Evolutionary conservation across 306 rosid genomes (phyloP).

Genomic region (Canavalia ensiformis): DNA sequence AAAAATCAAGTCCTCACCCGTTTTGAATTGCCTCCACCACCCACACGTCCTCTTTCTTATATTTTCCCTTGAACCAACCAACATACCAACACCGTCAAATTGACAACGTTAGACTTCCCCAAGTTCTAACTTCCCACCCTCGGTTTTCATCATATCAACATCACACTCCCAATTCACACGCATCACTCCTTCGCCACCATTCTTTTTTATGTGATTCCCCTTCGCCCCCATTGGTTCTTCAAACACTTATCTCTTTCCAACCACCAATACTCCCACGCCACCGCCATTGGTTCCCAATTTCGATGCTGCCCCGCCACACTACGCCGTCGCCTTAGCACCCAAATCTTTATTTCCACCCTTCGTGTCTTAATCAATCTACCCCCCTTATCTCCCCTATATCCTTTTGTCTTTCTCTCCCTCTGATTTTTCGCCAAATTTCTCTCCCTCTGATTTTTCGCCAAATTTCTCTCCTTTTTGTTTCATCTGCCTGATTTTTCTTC

Average conservation of each 20-base stretch:
- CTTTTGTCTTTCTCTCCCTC: constrained; percentile 42
- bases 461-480: constrained; percentile 25
- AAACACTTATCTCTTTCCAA: constrained; percentile 27
- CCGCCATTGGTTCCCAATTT: background rate
- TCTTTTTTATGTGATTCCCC: constrained; percentile 32
- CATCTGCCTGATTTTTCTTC: constrained; percentile 19
- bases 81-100: constrained; percentile 36
- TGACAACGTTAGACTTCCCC: constrained; percentile 33
- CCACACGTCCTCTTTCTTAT: background rate
- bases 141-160: background rate
- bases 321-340: constrained; percentile 43
- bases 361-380: constrained; percentile 30
- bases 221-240: constrained; percentile 33
- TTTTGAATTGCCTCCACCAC: background rate
- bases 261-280: constrained; percentile 30
- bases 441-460: constrained; percentile 52
- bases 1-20: background rate
- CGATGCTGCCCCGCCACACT: background rate
- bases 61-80: background rate
- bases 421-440: constrained; percentile 45
- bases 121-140: background rate
- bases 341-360: constrained; percentile 38
- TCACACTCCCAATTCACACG: constrained; percentile 40
- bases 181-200: constrained; percentile 9
- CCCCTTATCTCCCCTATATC: background rate